Conservation (phyloP, 192 early-diverging fungal species). For the Coemansia sp. region DNA sequence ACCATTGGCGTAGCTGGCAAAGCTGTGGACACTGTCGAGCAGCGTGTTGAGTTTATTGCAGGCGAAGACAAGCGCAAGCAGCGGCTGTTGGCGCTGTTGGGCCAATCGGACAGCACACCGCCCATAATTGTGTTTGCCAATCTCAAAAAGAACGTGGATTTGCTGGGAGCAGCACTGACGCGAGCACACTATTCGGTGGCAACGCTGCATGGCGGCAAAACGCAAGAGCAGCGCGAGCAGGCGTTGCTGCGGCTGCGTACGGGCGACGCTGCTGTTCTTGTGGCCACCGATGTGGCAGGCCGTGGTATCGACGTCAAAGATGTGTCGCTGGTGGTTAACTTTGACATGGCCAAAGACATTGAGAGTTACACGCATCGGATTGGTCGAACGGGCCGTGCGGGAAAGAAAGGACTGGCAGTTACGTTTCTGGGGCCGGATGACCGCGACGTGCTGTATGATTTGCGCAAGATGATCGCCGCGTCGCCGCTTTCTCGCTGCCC, state of each 20-base stretch:
- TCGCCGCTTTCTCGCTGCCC: constrained; percentile 77
- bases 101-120: constrained; percentile 59
- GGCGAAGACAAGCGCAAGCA: constrained; percentile 72
- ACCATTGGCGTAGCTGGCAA: constrained; percentile 96
- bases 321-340: constrained; percentile 95
- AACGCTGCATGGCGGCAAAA: constrained; percentile 93
- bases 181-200: constrained; percentile 55
- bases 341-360: constrained; percentile 97
- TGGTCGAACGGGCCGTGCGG: constrained; percentile 98
- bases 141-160: constrained; percentile 90
- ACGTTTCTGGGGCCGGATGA: constrained; percentile 81
- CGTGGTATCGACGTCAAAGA: constrained; percentile 99
- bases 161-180: constrained; percentile 70
- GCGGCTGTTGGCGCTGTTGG: constrained; percentile 76
- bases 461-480: constrained; percentile 69
- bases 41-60: constrained; percentile 91
- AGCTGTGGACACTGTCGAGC: constrained; percentile 94
- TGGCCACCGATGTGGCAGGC: constrained; percentile 98
- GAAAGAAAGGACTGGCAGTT: constrained; percentile 82
- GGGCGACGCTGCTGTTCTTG: constrained; percentile 81
- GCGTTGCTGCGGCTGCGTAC: constrained; percentile 77
- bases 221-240: constrained; percentile 94
- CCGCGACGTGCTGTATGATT: constrained; percentile 84
- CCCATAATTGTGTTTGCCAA: constrained; percentile 99
- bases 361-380: constrained; percentile 99